Evolutionary conservation across 768 basidiomycete genomes (phyloP).

Genomic region (Sarcodon sp.): DNA sequence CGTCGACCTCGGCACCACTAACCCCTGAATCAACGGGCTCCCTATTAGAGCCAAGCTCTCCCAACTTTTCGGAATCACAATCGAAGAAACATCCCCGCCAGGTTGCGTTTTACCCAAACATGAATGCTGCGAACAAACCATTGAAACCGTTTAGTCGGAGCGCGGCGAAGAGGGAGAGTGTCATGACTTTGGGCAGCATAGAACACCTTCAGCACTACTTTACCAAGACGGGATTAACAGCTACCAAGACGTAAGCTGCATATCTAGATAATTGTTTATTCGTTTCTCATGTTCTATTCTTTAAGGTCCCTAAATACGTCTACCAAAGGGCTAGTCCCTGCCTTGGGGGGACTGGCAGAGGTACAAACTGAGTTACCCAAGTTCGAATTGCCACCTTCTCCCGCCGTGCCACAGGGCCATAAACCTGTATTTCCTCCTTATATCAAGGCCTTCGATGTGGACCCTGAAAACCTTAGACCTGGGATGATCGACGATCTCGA

Average conservation of each 20-base stretch:
- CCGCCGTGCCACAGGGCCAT: constrained; percentile 33
- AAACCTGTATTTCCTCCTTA: constrained; percentile 35
- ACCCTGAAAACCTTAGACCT: constrained; percentile 68
- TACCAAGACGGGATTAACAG: constrained; percentile 71
- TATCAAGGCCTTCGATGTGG: constrained; percentile 55
- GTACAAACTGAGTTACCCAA: constrained; percentile 21
- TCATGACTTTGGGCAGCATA: constrained; percentile 91
- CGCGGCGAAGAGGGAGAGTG: constrained; percentile 87
- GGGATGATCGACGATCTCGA: constrained; percentile 67
- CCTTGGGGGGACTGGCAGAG: constrained; percentile 43
- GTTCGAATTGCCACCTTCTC: constrained; percentile 62
- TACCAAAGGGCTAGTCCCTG: constrained; percentile 58
- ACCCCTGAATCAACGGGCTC: background rate
- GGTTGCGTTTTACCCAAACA: constrained; percentile 69
- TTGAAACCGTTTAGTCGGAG: constrained; percentile 82
- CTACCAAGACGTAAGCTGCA: constrained; percentile 54
- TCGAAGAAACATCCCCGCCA: constrained; percentile 44
- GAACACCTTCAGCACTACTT: constrained; percentile 94
- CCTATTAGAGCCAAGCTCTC: background rate
- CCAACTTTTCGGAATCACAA: background rate
- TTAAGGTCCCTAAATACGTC: constrained; percentile 33
- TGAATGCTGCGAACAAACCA: constrained; percentile 57
- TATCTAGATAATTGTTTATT: constrained; percentile 4
- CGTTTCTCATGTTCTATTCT: constrained; percentile 6
- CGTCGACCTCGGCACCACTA: background rate